These are phyloP conservation scores for Nakaseomyces uthaithaninus DNA, from an alignment of 1,139 yeast species.

Conservation along the genomic window DNA sequence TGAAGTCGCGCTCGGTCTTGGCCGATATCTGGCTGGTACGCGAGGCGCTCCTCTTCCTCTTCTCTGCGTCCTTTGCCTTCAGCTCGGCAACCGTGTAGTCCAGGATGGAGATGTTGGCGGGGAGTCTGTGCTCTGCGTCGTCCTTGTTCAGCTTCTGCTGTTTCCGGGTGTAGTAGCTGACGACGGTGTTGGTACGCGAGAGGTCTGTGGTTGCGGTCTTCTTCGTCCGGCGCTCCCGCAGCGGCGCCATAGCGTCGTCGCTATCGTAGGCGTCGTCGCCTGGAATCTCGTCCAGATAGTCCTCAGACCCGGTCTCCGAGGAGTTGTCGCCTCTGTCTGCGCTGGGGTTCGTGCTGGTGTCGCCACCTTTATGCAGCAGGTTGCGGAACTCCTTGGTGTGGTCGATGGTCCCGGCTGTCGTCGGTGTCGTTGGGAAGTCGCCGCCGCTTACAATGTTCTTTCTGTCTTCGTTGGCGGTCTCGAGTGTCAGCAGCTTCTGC, in stretches of 20 bases:
- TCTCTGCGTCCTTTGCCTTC: slow-evolving; percentile 6
- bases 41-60: slow-evolving; percentile 10
- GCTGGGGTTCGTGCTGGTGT: slow-evolving; percentile 7
- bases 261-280: slow-evolving; percentile 33
- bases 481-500: slow-evolving; percentile 30
- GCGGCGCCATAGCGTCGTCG: slow-evolving; percentile 32
- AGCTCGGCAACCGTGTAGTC: slow-evolving; percentile 13
- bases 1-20: slow-evolving; percentile 10
- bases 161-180: slow-evolving; percentile 30
- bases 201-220: slow-evolving; percentile 9
- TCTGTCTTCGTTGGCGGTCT: slow-evolving; percentile 26
- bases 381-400: slow-evolving; percentile 31
- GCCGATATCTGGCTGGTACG: slow-evolving; percentile 14
- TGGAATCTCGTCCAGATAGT: slow-evolving; percentile 28
- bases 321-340: slow-evolving; percentile 11
- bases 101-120: slow-evolving; percentile 16
- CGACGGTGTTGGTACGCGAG: slow-evolving; percentile 26
- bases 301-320: slow-evolving; percentile 14
- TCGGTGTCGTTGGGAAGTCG: slow-evolving; percentile 22
- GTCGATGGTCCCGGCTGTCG: slow-evolving; percentile 18
- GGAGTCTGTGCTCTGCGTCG: slow-evolving; percentile 19
- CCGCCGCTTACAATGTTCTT: slow-evolving; percentile 5
- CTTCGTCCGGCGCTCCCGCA: slow-evolving; percentile 20
- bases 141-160: slow-evolving; percentile 25
- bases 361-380: slow-evolving; percentile 19